Conservation (phyloP, 2,329 filamentous ascomycete species). For the Periconia digitata region DNA sequence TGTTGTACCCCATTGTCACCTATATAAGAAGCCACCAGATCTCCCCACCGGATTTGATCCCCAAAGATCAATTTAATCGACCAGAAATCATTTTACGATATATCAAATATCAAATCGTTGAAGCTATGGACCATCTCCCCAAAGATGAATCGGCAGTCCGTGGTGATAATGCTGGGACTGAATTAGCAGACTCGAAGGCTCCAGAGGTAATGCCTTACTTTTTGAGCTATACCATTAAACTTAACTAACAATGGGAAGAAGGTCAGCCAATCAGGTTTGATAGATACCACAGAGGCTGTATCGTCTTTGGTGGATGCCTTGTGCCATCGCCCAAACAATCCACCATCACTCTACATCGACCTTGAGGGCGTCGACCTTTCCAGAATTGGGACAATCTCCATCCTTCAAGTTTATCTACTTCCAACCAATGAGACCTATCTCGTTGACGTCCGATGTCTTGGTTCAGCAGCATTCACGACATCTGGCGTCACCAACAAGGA, state of each 20-base stretch:
- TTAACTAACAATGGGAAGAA: background rate
- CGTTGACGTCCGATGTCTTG: constrained; percentile 32
- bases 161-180: too few relatives aligned
- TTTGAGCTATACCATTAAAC: too few relatives aligned
- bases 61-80: too few relatives aligned
- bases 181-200: too few relatives aligned
- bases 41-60: too few relatives aligned
- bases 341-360: constrained; percentile 18
- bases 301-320: background rate
- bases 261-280: background rate
- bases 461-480: constrained; percentile 27
- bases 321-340: background rate
- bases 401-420: constrained; percentile 19
- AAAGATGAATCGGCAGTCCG: too few relatives aligned
- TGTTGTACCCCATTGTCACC: too few relatives aligned
- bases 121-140: too few relatives aligned
- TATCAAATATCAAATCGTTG: too few relatives aligned
- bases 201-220: too few relatives aligned
- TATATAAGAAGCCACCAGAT: too few relatives aligned
- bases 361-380: constrained; percentile 27
- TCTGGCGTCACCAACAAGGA: constrained; percentile 2
- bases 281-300: background rate
- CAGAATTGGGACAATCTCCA: constrained; percentile 24
- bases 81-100: too few relatives aligned
- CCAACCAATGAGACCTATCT: constrained; percentile 22